A percentile compares a stretch with the other conserved stretches of the same genome.
phyloP scores from a whole-genome alignment of 495 filamentous ascomycete species.

The Penicillium goetzii region DNA sequence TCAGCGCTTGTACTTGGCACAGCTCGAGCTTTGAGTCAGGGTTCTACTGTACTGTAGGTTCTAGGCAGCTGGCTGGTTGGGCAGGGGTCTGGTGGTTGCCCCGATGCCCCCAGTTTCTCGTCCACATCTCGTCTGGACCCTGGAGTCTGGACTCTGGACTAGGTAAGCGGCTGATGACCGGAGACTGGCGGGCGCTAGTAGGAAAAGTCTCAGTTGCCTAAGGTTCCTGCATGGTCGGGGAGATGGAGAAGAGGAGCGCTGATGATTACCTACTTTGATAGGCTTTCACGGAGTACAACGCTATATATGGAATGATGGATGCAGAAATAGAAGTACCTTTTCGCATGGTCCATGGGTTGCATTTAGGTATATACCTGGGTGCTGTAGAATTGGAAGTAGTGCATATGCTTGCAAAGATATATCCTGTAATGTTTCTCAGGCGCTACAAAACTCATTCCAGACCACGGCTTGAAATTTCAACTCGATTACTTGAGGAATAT shows the following conservation, averaged over 20 bases:
- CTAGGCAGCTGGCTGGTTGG: background rate
- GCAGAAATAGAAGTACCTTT: background rate
- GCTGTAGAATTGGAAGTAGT: too few species aligned
- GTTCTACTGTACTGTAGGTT: background rate
- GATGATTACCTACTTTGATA: background rate
- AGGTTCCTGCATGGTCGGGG: background rate
- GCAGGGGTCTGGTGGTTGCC: background rate
- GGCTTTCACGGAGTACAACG: background rate
- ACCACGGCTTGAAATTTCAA: too few species aligned
- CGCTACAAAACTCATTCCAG: too few species aligned
- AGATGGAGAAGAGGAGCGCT: background rate
- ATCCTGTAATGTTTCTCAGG: too few species aligned
- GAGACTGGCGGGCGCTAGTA: background rate
- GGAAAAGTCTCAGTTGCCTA: conserved; percentile 2
- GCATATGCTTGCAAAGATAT: too few species aligned
- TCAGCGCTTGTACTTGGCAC: background rate
- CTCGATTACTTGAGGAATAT: too few species aligned
- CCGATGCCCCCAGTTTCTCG: background rate
- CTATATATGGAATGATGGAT: background rate
- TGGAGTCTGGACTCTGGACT: background rate
- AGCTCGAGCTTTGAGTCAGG: conserved; percentile 8
- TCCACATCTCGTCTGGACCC: background rate
- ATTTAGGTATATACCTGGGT: too few species aligned
- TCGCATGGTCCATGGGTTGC: too few species aligned
- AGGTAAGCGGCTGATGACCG: background rate